Conservation (phyloP, 2,329 filamentous ascomycete genomes). For the Hortaea werneckii region DNA sequence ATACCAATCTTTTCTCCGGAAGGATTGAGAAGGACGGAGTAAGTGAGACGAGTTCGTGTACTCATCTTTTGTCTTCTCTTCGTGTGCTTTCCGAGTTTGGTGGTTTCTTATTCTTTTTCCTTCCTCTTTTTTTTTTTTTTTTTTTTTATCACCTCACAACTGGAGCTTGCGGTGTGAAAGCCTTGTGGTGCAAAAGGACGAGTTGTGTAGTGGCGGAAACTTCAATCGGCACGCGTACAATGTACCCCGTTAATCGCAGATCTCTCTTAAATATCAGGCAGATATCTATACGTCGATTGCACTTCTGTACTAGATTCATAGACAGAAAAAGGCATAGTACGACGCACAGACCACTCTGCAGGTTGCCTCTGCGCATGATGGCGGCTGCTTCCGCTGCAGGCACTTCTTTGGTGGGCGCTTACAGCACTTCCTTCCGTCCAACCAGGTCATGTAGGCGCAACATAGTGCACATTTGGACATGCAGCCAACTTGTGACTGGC, state of each 20-base stretch:
- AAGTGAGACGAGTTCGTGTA: constrained; percentile 8
- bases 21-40: constrained; percentile 3
- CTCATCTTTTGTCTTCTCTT: constrained; percentile 3
- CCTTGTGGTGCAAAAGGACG: too few species aligned
- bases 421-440: neutral
- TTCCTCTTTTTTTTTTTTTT: too few species aligned
- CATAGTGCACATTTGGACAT: neutral
- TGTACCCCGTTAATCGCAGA: too few species aligned
- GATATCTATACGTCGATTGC: too few species aligned
- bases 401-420: neutral
- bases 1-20: neutral
- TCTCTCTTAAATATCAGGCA: too few species aligned
- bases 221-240: too few species aligned
- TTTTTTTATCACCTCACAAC: too few species aligned
- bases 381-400: neutral
- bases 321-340: neutral
- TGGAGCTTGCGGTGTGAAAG: too few species aligned
- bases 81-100: too few species aligned
- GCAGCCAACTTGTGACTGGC: neutral
- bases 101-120: too few species aligned
- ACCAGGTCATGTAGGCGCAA: neutral
- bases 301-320: too few species aligned
- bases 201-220: too few species aligned
- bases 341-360: neutral
- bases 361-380: neutral